Base-by-base conservation (phyloP, 306 rosid species). In the Fagus crenata region DNA sequence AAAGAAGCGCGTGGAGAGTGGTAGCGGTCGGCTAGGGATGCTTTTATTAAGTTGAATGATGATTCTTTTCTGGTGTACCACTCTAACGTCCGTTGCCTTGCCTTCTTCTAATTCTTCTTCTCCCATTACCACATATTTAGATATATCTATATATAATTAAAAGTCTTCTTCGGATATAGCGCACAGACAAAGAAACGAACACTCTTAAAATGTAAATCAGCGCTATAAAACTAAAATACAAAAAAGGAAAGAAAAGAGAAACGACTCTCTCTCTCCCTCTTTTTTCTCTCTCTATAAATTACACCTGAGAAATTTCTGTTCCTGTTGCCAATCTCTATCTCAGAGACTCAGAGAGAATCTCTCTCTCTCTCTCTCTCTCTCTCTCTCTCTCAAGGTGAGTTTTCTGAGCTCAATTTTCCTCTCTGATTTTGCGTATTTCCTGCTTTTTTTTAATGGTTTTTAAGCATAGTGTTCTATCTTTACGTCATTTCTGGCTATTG, bases 61-160 rank as follows among this genome's bases (percentile, higher is more conserved):
- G 78, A 77, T 85, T 84, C 89, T 79, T 81, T 77, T 61, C 82
- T 76, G 76, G 78, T 71, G 84, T 15, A 43, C 74, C 2, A 74
- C 89, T 83, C 83, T 75, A 84, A 81, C 87, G 83, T 64, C 84
- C 85, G 55, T n/a, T 84, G 74, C 69, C 86, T 82, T 72, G 35
- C 72, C 63, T 68, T 68, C 49, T 14, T 9, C 1, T 2, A 22
- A 22, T 4, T 46, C 4, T 46, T 7, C 51, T 0, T 46, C 58
- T 41, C 18, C 22, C 78, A 33, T 64, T 76, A 31, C 79, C 80
- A 33, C 51, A n/a, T n/a, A 15, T 1, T 22, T 22, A 22, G 28
- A 22, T 22, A 22, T 22, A 22, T 22, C 28, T 22, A 22, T 22
- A n/a, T n/a, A 7, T 4, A 40, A 13, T 22, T 22, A 22, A 67